Conservation (phyloP, 1,139 yeast genomes). For the Diutina ranongensis region DNA sequence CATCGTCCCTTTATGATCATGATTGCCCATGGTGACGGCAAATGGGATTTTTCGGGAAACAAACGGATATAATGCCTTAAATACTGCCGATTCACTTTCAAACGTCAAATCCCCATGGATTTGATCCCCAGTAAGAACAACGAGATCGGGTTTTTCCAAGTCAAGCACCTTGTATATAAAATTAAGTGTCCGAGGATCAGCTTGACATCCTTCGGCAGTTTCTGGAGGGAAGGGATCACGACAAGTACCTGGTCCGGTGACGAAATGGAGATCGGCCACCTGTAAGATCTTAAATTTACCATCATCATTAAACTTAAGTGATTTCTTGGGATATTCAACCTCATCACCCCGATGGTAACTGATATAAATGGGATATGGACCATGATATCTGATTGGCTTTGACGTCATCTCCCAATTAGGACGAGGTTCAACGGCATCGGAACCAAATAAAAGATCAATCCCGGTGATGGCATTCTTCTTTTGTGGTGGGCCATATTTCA, state of each 20-base stretch:
- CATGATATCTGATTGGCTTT: background rate
- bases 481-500: conserved; percentile 25
- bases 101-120: background rate
- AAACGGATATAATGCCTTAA: background rate
- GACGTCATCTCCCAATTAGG: conserved; percentile 40
- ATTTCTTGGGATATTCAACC: background rate
- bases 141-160: conserved; percentile 3
- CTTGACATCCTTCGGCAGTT: conserved; percentile 11
- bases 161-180: background rate
- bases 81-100: background rate
- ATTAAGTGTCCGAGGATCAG: background rate
- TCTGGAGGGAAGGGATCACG: conserved; percentile 52
- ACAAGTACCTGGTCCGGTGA: background rate
- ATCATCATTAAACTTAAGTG: conserved; percentile 10
- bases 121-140: conserved; percentile 1
- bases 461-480: conserved; percentile 21
- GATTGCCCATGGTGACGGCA: conserved; percentile 2
- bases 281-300: conserved; percentile 14
- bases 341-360: background rate
- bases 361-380: background rate
- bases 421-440: conserved; percentile 67
- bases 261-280: conserved; percentile 4
- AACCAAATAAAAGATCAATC: conserved; percentile 60
- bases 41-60: background rate
- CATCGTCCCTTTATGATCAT: conserved; percentile 20